Evolutionary conservation across 1,284 basidiomycete genomes (phyloP), one percentile per base, ranked within the genome.

Genomic region (Sporisorium exsertum): DNA sequence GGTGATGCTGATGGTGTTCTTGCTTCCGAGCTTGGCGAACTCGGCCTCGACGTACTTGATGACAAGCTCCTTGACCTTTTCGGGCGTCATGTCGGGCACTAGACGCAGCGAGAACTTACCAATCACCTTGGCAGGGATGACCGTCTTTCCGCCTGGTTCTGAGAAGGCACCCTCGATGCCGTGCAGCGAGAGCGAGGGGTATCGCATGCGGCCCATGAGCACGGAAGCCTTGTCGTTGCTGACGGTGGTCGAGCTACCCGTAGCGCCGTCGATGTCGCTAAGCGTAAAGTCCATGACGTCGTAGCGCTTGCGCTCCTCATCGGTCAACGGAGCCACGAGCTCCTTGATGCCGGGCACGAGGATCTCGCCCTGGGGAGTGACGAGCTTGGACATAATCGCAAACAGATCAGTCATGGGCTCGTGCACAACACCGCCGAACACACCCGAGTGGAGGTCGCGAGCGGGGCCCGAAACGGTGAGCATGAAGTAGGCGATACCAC

Each of bases 81-180:
- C 74, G 5, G 85, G 94, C 0, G 92, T 93, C 86, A 97, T 93
- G 72, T 95, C 92, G 15, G 96, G 96, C 0, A 95, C 94, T 49
- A 95, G 89, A 22, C 78, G 81, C 20, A 76, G 64, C 45, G 58
- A 78, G 71, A 77, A 84, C 80, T 81, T 79, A 84, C 95, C 96
- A 12, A 91, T 88, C 29, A 98, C 94, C 67, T 91, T 91, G 40
- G 93, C 93, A 88, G 96, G 87, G 68, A 99, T 99, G 84, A 99
- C 97, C 0, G 96, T 99, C 90, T 97, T 97, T 50, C 90, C 81
- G 50, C 86, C 87, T 0, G 85, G 71, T 47, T 80, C 79, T 13
- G 91, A 93, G 88, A 98, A 98, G 5, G 95, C 97, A 62, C 97
- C 96, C 87, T 98, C 94, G 82, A 99, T 96, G 27, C 96, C 97